Percentiles rank a stretch among this genome's conserved stretches.
These are phyloP conservation scores for Striga hermonthica DNA, from an alignment of 305 asterid species.

Conservation along the genomic window DNA sequence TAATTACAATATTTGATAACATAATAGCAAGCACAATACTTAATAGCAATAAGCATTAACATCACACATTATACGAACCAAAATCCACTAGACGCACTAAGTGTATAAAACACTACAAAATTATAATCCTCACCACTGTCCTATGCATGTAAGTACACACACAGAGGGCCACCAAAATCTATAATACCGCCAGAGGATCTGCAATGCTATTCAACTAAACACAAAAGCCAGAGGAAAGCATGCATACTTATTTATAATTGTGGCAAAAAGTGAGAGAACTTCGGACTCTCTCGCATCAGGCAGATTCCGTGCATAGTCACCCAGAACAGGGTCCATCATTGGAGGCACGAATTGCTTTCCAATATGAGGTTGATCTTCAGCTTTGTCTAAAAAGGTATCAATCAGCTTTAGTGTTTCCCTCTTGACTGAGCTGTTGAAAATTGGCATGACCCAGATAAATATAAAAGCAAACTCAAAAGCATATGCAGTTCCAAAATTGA, in stretches of 20 bases:
- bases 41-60: background rate
- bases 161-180: too few species aligned
- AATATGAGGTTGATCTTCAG: constrained; percentile 75
- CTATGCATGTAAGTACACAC: too few species aligned
- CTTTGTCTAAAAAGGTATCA: constrained; percentile 85
- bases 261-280: constrained; percentile 87
- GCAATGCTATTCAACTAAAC: background rate
- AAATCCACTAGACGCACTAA: background rate
- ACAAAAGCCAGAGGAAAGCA: constrained; percentile 17
- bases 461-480: background rate
- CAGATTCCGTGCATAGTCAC: constrained; percentile 83
- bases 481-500: constrained; percentile 5
- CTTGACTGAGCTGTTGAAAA: constrained; percentile 74
- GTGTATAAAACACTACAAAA: too few species aligned
- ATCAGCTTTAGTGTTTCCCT: constrained; percentile 88
- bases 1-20: constrained; percentile 3
- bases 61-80: constrained; percentile 6
- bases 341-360: constrained; percentile 88
- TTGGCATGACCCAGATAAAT: constrained; percentile 23
- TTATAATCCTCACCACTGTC: too few species aligned
- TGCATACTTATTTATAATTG: constrained; percentile 75
- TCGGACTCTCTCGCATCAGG: constrained; percentile 98
- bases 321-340: constrained; percentile 91
- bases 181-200: too few species aligned
- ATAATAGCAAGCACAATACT: constrained; percentile 5